Evolutionary conservation across 768 basidiomycete species (phyloP).

Genomic region (Lactifluus subvellereus): DNA sequence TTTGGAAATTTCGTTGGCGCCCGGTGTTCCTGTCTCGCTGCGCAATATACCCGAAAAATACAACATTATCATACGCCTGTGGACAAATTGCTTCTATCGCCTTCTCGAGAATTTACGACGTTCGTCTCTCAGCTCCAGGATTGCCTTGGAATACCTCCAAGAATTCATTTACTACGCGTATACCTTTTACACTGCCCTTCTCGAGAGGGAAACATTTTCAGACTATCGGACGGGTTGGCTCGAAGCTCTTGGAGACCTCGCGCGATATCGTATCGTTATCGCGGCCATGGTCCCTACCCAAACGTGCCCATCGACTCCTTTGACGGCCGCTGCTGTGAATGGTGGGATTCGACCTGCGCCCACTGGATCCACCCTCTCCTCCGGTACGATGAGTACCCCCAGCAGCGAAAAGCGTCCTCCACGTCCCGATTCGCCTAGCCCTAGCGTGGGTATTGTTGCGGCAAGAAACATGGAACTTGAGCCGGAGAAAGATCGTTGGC

Average conservation of each 20-base stretch:
- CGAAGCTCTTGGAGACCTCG: constrained; percentile 94
- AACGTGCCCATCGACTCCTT: constrained; percentile 32
- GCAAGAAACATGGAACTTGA: constrained; percentile 79
- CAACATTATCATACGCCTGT: constrained; percentile 90
- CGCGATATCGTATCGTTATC: constrained; percentile 93
- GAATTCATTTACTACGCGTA: constrained; percentile 96
- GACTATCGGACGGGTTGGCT: constrained; percentile 83
- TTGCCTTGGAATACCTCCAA: constrained; percentile 86
- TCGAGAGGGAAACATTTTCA: constrained; percentile 71
- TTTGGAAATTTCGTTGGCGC: constrained; percentile 77
- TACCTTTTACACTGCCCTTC: constrained; percentile 83
- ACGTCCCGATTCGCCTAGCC: constrained; percentile 36
- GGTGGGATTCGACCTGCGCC: constrained; percentile 29
- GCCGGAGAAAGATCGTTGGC: constrained; percentile 89
- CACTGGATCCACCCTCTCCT: constrained; percentile 15
- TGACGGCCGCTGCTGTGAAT: constrained; percentile 53
- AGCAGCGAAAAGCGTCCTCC: constrained; percentile 23
- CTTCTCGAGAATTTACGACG: constrained; percentile 87
- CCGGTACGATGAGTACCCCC: constrained; percentile 12
- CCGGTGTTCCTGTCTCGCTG: constrained; percentile 81
- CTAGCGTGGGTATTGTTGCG: constrained; percentile 81
- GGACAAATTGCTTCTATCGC: constrained; percentile 88
- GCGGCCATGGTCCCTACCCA: constrained; percentile 69
- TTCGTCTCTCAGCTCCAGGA: constrained; percentile 59
- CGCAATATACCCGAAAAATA: constrained; percentile 90